Evolutionary conservation across 2,329 filamentous ascomycete species (phyloP), one percentile per base, ranked within the genome.

Genomic region (Myriosclerotinia duriaeana): DNA sequence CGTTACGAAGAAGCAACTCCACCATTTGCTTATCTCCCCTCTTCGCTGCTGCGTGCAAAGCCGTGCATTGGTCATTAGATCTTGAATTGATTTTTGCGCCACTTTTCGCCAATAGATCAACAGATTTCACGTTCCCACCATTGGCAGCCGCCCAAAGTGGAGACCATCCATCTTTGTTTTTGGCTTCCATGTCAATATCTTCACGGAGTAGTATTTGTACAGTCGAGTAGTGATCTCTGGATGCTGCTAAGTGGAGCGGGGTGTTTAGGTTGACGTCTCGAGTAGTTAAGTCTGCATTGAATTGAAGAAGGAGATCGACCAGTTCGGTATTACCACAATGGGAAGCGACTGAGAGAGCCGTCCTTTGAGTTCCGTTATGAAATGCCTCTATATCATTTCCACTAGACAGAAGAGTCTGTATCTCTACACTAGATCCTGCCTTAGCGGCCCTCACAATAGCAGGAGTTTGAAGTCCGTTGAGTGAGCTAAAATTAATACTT

Each of bases 21-120:
- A 38, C 53, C 5, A 68, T 65, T n/a, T 58, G 46, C 46, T 17
- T 59, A 20, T 69, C 40, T 59, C 66, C 66, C 22, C 42, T 17
- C n/a, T 64, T 66, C 6, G 66, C 53, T 60, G 63, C 66, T 15
- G 53, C 26, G 26, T 69, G 68, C 17, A 68, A 12, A 26, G 68
- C 48, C 1, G 67, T 68, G 44, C 66, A 56, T 38, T 67, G 65
- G 36, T 67, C 55, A 34, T 64, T 64, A 9, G 59, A 66, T 38
- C 55, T 61, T 22, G 67, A 56, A 6, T 67, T 66, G 26, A 66
- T 55, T 38, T 63, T 68, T 6, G 64, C 66, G 9, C 64, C 64
- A 44, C 26, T 59, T 22, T 60, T 68, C 17, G 66, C 36, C 14
- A 68, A 48, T 26, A 66, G 14, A 17, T 66, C 66, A n/a, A 62